Evolutionary conservation across 176 grass and related monocot species (phyloP), one percentile per base, ranked within the genome.

Genomic region (Eleusine coracana): DNA sequence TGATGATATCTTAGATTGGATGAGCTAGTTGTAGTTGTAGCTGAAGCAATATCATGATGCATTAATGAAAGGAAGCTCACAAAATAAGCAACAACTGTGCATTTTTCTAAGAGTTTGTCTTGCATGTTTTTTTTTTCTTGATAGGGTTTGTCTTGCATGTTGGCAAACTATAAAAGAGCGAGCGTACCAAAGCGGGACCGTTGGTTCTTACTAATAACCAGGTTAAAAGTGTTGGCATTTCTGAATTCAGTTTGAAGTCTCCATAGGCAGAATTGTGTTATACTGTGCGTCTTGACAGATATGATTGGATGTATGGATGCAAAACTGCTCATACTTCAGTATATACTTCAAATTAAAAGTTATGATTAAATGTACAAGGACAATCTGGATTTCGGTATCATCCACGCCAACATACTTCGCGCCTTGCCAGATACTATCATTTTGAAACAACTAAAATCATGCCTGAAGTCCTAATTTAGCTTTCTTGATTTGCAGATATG

Each of bases 401-500:
- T 50, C 5, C 20, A 23, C 20, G 64, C 28, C 28, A 62, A 18
- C 46, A 34, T 41, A 70, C 29, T 68, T 39, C 4, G 3, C 20
- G 1, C 21, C 67, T 51, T 1, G 5, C 4, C 28, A 9, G 46
- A 48, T 36, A 42, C 40, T 46, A 81, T 71, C 74, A 60, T 83
- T 18, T 71, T 71, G 50, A 13, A 77, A 54, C 5, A 3, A 38
- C 7, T 17, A 44, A 23, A 60, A 31, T 49, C 14, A 34, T 20
- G 10, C 61, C 70, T 63, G 72, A 77, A 89, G 5, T 46, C 9
- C 45, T 74, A 83, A 85, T n/a, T 21, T 40, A 48, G 21, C 11
- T 25, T 69, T 42, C 8, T 85, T 76, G 18, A 21, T 78, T 23
- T 75, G 40, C 81, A 97, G 92, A 91, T 94, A 81, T 94, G 83